These are phyloP conservation scores for Conticribra weissflogii DNA, from an alignment of 108 stramenopile genomes.

Conservation along the genomic window DNA sequence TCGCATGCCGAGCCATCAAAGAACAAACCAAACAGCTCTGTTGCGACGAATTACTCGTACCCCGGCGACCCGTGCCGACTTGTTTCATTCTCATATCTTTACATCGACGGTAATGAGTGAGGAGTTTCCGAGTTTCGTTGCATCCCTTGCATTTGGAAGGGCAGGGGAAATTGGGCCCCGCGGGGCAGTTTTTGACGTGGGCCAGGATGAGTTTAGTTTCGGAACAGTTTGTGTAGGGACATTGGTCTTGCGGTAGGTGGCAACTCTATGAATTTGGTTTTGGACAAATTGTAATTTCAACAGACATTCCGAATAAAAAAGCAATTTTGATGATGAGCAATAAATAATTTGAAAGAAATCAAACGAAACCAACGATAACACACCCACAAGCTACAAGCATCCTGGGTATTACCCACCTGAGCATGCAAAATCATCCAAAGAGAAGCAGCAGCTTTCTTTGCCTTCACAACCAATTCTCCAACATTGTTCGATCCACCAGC, in stretches of 20 bases:
- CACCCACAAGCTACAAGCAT: not conserved
- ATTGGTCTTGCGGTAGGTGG: conserved; percentile 47
- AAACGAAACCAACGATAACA: not conserved
- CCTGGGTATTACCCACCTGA: conserved; percentile 72
- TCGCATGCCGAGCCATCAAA: conserved; percentile 47
- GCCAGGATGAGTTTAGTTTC: conserved; percentile 75
- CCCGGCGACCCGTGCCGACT: conserved; percentile 26
- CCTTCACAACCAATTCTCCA: conserved; percentile 65
- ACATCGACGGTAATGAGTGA: conserved; percentile 79
- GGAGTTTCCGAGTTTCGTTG: conserved; percentile 77
- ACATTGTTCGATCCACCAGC: conserved; percentile 38
- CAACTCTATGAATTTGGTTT: conserved; percentile 55
- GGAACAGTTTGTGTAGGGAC: conserved; percentile 68
- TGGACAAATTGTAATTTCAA: too few species aligned
- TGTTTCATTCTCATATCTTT: conserved; percentile 65
- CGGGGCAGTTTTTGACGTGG: conserved; percentile 71
- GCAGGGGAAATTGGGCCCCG: conserved; percentile 52
- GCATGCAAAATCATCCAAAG: conserved; percentile 88
- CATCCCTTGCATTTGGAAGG: conserved; percentile 72
- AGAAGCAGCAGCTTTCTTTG: conserved; percentile 82
- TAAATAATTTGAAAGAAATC: not conserved
- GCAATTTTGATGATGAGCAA: too few species aligned
- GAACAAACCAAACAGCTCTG: conserved; percentile 44
- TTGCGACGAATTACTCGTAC: conserved; percentile 13
- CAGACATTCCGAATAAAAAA: too few species aligned